These are phyloP conservation scores for Venturiaceae sp. DNA, from an alignment of 2,329 filamentous ascomycete species.

Conservation along the genomic window DNA sequence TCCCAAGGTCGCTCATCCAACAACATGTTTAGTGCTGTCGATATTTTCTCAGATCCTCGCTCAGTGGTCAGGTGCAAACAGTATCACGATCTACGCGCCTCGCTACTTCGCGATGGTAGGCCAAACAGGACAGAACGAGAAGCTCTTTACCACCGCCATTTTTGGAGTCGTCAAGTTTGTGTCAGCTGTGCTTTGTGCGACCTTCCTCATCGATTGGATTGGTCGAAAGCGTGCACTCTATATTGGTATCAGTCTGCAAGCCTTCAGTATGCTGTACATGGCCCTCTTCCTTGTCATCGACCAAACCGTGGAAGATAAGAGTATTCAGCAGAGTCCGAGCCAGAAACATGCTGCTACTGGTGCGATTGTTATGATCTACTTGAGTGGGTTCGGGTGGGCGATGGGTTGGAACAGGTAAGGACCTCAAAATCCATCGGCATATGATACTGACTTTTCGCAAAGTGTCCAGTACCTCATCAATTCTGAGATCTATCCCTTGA, in stretches of 20 bases:
- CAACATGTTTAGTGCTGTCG: constrained; percentile 37
- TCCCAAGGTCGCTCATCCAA: background rate
- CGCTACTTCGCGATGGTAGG: constrained; percentile 66
- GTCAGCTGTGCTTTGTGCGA: constrained; percentile 56
- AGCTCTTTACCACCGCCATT: constrained; percentile 62
- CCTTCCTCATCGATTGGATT: constrained; percentile 72
- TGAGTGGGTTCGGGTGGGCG: constrained; percentile 28
- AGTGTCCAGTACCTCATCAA: constrained; percentile 71
- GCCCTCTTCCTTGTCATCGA: constrained; percentile 51
- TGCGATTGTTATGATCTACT: constrained; percentile 58
- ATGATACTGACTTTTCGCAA: constrained; percentile 45
- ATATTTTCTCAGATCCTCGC: constrained; percentile 60
- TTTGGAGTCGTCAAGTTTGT: constrained; percentile 68
- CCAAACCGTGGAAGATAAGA: constrained; percentile 40
- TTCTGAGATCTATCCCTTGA: constrained; percentile 66
- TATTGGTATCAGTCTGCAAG: constrained; percentile 37
- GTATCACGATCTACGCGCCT: constrained; percentile 67
- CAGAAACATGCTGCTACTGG: constrained; percentile 52
- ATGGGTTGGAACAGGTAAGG: constrained; percentile 11
- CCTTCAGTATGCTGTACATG: constrained; percentile 45
- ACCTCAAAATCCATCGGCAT: background rate
- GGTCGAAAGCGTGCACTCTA: constrained; percentile 54
- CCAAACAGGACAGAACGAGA: constrained; percentile 56
- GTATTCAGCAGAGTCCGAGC: constrained; percentile 34
- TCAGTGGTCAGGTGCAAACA: constrained; percentile 65